These are phyloP conservation scores for Eucalyptus tenuipes DNA, from an alignment of 345 rosid species.

Conservation along the genomic window DNA sequence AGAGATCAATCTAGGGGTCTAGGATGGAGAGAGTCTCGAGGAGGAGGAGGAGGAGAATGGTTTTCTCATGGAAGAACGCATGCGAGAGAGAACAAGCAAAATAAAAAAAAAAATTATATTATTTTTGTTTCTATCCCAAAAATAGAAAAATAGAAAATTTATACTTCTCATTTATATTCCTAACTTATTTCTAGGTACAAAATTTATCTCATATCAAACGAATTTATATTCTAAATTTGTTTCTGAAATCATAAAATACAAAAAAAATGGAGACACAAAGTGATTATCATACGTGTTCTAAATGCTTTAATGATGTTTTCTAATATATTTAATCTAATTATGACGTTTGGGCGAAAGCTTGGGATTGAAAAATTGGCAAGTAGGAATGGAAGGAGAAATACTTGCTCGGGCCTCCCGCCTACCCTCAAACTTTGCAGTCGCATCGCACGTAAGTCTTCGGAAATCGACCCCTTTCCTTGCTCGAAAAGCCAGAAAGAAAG, in stretches of 20 bases:
- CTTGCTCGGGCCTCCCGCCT: neutral
- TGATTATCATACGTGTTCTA: fast-evolving
- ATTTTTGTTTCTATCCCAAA: too few species aligned
- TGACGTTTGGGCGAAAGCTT: neutral
- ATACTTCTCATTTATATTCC: too few species aligned
- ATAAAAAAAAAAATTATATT: too few species aligned
- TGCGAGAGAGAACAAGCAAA: too few species aligned
- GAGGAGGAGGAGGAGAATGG: too few species aligned
- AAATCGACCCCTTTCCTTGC: neutral
- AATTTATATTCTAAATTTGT: fast-evolving
- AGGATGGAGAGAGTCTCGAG: too few species aligned
- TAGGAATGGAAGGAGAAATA: neutral
- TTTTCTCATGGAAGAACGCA: too few species aligned
- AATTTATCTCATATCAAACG: fast-evolving
- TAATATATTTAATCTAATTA: neutral
- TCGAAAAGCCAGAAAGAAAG: neutral
- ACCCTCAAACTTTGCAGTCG: neutral
- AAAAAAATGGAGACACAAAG: fast-evolving
- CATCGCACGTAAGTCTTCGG: neutral
- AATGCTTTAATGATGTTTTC: neutral
- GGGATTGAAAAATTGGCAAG: neutral
- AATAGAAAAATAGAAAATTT: too few species aligned
- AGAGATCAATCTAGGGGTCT: too few species aligned
- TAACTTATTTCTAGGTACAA: fast-evolving
- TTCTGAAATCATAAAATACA: fast-evolving